These are phyloP conservation scores for Euphorbia neoarborescens DNA, from an alignment of 441 rosid species.

Conservation along the genomic window DNA sequence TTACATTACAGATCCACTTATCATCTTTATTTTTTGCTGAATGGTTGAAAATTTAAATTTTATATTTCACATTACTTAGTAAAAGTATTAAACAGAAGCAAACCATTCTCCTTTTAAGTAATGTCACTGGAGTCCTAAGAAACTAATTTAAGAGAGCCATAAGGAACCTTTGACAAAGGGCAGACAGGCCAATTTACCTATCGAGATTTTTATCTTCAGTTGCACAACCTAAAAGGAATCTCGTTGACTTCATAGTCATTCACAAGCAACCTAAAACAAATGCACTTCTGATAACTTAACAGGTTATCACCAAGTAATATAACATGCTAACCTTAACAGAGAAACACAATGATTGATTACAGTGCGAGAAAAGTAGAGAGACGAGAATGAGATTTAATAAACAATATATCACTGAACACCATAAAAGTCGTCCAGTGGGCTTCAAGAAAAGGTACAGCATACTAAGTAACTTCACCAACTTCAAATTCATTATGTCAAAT, in stretches of 20 bases:
- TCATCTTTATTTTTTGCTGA: neutral
- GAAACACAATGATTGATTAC: neutral
- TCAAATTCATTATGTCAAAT: conserved; percentile 13
- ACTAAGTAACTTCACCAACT: conserved; percentile 5
- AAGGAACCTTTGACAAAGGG: neutral
- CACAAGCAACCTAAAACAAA: neutral
- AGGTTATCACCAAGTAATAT: neutral
- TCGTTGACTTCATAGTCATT: neutral
- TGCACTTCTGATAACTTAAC: neutral
- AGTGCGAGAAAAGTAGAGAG: neutral
- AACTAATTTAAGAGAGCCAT: neutral
- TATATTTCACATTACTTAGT: neutral
- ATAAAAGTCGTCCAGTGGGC: neutral
- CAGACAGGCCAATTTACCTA: neutral
- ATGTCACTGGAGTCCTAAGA: neutral
- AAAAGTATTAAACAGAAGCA: neutral
- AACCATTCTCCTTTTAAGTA: neutral
- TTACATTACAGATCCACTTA: neutral
- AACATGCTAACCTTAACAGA: neutral
- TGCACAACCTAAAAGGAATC: neutral
- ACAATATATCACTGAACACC: neutral
- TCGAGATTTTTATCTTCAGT: neutral
- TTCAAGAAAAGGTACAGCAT: neutral
- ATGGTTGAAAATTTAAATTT: conserved; percentile 3
- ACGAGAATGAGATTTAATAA: neutral